Evolutionary conservation across 148 eudicot genomes (phyloP).

Genomic region (Nepenthes mirabilis): DNA sequence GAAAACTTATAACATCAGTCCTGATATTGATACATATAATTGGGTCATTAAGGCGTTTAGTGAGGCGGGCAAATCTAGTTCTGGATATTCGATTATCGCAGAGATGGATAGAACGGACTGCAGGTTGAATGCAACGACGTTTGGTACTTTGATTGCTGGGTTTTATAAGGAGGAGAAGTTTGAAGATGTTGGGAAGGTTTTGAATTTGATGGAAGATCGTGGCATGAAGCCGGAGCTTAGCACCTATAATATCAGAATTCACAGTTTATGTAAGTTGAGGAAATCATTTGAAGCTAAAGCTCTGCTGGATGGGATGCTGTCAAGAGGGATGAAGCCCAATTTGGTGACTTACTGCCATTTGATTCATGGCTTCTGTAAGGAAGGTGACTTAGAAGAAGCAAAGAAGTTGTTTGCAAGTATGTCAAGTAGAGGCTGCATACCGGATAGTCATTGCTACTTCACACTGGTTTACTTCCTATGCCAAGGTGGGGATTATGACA

Average conservation of each 20-base stretch:
- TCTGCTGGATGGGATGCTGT: conserved; percentile 53
- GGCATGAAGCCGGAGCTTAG: conserved; percentile 27
- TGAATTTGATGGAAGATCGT: conserved; percentile 47
- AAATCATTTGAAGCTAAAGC: conserved; percentile 69
- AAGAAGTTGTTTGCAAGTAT: conserved; percentile 44
- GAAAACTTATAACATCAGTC: conserved; percentile 34
- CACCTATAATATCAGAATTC: conserved; percentile 53
- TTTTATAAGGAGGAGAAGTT: conserved; percentile 72
- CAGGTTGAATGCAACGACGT: conserved; percentile 51
- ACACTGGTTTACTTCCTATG: conserved; percentile 53
- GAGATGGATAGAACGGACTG: conserved; percentile 62
- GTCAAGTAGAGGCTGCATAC: conserved; percentile 32
- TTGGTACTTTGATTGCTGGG: conserved; percentile 49
- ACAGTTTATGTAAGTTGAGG: conserved; percentile 70
- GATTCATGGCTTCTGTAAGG: conserved; percentile 72
- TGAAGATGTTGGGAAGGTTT: conserved; percentile 66
- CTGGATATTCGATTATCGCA: conserved; percentile 46
- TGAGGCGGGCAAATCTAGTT: conserved; percentile 45
- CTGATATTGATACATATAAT: conserved; percentile 59
- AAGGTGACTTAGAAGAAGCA: conserved; percentile 67
- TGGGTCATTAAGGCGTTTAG: conserved; percentile 58
- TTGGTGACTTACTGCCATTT: conserved; percentile 32
- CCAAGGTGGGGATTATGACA: conserved; percentile 54
- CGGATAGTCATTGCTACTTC: conserved; percentile 46
- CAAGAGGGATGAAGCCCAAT: conserved; percentile 50